Conservation (phyloP, 78 protist species). For the slime mould (Dictyostelium discoideum) region DNA sequence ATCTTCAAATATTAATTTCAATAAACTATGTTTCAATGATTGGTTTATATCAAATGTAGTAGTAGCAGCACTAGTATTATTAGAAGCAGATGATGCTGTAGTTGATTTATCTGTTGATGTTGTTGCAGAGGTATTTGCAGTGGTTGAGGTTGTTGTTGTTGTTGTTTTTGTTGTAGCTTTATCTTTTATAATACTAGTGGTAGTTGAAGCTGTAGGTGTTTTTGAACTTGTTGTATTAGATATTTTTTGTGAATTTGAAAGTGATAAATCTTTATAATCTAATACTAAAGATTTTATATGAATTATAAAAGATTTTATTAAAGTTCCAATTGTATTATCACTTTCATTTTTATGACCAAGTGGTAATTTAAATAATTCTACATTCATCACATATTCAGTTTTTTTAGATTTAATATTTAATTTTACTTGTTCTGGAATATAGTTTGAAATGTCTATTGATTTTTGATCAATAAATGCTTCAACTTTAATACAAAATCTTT, state of each 20-base stretch:
- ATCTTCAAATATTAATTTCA: background rate
- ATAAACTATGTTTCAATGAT: background rate
- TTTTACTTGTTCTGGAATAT: background rate
- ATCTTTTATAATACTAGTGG: background rate
- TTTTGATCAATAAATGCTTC: background rate
- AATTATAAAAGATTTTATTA: background rate
- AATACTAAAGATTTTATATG: background rate
- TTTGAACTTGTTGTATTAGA: background rate
- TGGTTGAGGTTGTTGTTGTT: background rate
- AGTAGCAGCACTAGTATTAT: background rate
- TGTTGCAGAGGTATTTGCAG: background rate
- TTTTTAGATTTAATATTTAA: background rate
- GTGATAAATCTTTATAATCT: background rate
- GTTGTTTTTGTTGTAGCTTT: background rate
- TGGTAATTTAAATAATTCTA: background rate
- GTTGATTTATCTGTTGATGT: background rate
- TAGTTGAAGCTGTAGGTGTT: background rate
- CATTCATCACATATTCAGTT: background rate
- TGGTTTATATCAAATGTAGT: background rate
- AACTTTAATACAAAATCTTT: background rate
- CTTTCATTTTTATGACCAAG: background rate
- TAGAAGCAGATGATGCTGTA: background rate
- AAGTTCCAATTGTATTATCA: background rate
- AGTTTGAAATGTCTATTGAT: background rate
- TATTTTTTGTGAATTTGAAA: background rate